These are phyloP conservation scores for Glomus cerebriforme DNA, from an alignment of 192 early-diverging fungal species.

Conservation along the genomic window DNA sequence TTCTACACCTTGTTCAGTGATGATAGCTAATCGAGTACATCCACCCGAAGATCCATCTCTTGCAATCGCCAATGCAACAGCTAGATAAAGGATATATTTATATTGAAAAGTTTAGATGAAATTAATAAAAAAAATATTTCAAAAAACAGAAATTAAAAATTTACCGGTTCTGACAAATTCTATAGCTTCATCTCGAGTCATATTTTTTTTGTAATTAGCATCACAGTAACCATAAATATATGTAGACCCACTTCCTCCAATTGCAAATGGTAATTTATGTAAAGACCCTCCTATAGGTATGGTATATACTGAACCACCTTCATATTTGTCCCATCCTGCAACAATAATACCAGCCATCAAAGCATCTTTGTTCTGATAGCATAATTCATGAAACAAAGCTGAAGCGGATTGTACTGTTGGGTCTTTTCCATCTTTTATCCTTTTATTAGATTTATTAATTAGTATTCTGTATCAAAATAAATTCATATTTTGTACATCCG, in stretches of 20 bases:
- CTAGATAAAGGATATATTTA: slow-evolving; percentile 42
- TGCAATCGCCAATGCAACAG: slow-evolving; percentile 90
- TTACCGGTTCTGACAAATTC: slow-evolving; percentile 93
- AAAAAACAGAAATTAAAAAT: neutral
- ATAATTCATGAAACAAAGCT: slow-evolving; percentile 89
- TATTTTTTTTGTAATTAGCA: slow-evolving; percentile 72
- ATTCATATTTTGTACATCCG: neutral
- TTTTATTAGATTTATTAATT: slow-evolving; percentile 34
- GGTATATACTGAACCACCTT: slow-evolving; percentile 86
- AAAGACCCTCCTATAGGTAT: slow-evolving; percentile 92
- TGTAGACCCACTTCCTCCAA: slow-evolving; percentile 93
- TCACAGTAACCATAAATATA: slow-evolving; percentile 99
- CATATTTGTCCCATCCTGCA: slow-evolving; percentile 93
- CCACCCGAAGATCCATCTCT: slow-evolving; percentile 98
- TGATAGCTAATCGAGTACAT: slow-evolving; percentile 90
- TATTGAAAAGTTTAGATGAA: slow-evolving; percentile 12
- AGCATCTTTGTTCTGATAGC: slow-evolving; percentile 90
- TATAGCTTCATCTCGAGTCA: slow-evolving; percentile 86
- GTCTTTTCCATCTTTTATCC: slow-evolving; percentile 78
- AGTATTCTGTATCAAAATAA: neutral
- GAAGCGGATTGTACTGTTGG: slow-evolving; percentile 89
- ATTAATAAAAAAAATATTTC: neutral
- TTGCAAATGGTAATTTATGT: slow-evolving; percentile 88
- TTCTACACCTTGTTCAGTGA: slow-evolving; percentile 89
- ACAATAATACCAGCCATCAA: slow-evolving; percentile 95